Evolutionary conservation across 306 rosid genomes (phyloP).

Genomic region (Quercus aquifolioides): DNA sequence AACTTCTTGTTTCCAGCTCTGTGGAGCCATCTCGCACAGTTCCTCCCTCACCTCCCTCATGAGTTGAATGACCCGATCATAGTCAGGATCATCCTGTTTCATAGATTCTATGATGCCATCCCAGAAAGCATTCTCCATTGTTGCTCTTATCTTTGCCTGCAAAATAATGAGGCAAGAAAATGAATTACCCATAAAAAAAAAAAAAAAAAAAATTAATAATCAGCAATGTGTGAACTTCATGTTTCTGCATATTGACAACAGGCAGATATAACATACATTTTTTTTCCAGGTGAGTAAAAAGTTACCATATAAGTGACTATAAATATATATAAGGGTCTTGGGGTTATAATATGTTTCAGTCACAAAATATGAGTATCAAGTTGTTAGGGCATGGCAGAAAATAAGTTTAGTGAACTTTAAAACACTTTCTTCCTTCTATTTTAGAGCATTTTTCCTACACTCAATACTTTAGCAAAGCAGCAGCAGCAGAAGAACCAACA

Average conservation of each 20-base stretch:
- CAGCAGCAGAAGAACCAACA: background rate
- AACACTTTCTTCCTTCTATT: background rate
- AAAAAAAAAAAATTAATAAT: background rate
- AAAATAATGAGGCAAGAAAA: slow-evolving; percentile 11
- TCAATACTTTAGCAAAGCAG: background rate
- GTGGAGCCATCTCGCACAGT: slow-evolving; percentile 80
- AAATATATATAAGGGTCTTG: background rate
- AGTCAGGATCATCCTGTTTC: slow-evolving; percentile 63
- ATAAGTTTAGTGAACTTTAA: background rate
- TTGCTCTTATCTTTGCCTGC: slow-evolving; percentile 64
- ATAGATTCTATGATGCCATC: slow-evolving; percentile 78
- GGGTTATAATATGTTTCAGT: background rate
- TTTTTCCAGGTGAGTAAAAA: background rate
- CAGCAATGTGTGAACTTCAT: background rate
- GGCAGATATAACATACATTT: background rate
- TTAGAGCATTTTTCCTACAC: background rate
- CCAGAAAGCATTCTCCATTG: slow-evolving; percentile 95
- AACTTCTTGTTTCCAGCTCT: slow-evolving; percentile 76
- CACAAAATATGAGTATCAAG: background rate
- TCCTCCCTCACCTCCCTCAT: slow-evolving; percentile 86
- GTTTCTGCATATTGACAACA: background rate
- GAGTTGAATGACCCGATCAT: slow-evolving; percentile 65
- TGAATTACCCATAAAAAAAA: background rate
- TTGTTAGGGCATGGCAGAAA: background rate
- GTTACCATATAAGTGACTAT: background rate